phyloP scores from a whole-genome alignment of 208 protist species.

The Trypanosoma platydactyli region DNA sequence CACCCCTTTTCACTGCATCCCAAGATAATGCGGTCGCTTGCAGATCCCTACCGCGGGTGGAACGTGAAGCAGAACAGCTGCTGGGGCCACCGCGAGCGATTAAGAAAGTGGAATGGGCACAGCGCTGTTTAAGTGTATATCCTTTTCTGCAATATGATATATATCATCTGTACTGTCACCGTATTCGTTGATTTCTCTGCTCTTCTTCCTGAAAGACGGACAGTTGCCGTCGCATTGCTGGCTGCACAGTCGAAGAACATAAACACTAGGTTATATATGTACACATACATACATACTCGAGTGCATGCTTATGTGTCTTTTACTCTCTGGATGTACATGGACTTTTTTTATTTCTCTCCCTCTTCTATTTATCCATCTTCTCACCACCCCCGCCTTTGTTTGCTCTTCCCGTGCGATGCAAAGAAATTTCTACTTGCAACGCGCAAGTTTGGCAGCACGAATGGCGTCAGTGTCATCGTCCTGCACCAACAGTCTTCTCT shows the following conservation, averaged over 20 bases:
- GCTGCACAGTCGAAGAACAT: too few relatives aligned
- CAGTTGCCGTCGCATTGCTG: too few relatives aligned
- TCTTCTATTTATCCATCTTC: neutral
- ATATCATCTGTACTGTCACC: too few relatives aligned
- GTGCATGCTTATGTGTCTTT: constrained; percentile 12
- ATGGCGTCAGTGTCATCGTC: constrained; percentile 1
- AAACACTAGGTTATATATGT: too few relatives aligned
- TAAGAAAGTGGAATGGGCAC: constrained; percentile 86
- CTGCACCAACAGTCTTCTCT: constrained; percentile 10
- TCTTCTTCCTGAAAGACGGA: too few relatives aligned
- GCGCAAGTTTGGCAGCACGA: too few relatives aligned
- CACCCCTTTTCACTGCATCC: constrained; percentile 76
- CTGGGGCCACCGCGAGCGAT: constrained; percentile 77
- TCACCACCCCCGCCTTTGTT: neutral
- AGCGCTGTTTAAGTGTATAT: constrained; percentile 53
- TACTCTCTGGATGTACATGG: neutral
- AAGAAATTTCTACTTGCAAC: neutral
- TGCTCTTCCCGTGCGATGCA: neutral
- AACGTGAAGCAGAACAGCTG: constrained; percentile 74
- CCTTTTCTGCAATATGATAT: neutral
- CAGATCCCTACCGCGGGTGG: constrained; percentile 83
- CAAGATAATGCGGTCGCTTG: constrained; percentile 80
- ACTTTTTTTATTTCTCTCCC: constrained; percentile 10
- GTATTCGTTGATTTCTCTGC: neutral
- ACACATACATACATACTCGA: neutral